phyloP scores from a whole-genome alignment of 129 eudicot species.

The Mikania micrantha region DNA sequence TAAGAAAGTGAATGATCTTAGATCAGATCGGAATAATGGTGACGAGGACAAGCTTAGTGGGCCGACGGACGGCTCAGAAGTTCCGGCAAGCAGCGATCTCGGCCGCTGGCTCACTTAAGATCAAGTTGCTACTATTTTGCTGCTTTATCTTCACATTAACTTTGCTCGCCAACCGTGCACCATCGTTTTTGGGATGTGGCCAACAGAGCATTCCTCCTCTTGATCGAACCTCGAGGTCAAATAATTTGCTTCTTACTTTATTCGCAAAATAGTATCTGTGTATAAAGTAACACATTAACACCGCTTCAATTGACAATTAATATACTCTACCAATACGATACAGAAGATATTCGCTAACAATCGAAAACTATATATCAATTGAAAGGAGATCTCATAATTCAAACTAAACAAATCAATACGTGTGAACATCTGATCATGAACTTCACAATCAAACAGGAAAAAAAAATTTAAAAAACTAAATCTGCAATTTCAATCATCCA shows the following conservation, averaged over 20 bases:
- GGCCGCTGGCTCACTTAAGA: conserved; percentile 53
- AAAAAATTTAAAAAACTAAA: background rate
- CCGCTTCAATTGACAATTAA: no score
- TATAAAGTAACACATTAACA: no score
- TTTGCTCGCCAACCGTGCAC: conserved; percentile 40
- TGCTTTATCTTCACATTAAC: conserved; percentile 41
- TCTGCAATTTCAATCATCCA: background rate
- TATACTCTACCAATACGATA: no score
- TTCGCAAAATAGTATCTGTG: no score
- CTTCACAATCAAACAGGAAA: background rate
- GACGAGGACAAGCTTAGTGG: conserved; percentile 43
- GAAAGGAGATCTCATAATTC: background rate
- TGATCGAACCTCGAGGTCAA: conserved; percentile 41
- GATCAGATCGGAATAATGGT: conserved; percentile 14
- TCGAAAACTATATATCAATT: background rate
- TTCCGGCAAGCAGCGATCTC: conserved; percentile 48
- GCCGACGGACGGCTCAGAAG: conserved; percentile 59
- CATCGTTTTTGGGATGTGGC: conserved; percentile 54
- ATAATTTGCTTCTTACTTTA: background rate
- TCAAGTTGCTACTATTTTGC: conserved; percentile 55
- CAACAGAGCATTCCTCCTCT: conserved; percentile 23
- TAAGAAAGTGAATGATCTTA: conserved; percentile 6
- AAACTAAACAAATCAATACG: background rate
- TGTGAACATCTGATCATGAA: background rate
- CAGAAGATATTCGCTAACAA: no score